phyloP scores from a whole-genome alignment of 352 stramenopile genomes.

The Blastocystis sp. region DNA sequence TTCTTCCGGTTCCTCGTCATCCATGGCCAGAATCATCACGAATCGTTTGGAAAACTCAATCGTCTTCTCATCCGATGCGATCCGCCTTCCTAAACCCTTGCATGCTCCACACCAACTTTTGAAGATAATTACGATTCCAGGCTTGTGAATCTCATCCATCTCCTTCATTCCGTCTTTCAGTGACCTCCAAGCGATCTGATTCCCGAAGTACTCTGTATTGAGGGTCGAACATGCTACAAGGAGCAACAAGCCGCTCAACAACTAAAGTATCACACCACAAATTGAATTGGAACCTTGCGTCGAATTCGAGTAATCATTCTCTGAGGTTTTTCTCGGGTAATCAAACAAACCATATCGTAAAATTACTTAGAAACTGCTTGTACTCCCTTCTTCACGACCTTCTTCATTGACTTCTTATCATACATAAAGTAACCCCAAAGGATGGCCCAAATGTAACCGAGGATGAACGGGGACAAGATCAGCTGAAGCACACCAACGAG shows the following conservation, averaged over 20 bases:
- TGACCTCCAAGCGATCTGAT: background rate
- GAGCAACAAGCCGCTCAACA: background rate
- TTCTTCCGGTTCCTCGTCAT: constrained; percentile 57
- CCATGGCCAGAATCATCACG: constrained; percentile 47
- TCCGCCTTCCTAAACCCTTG: constrained; percentile 24
- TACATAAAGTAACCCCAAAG: constrained; percentile 50
- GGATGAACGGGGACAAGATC: background rate
- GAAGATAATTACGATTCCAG: constrained; percentile 29
- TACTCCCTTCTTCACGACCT: constrained; percentile 41
- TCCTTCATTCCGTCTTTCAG: constrained; percentile 29
- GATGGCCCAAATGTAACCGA: constrained; percentile 37
- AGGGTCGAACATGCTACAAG: background rate
- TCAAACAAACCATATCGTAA: background rate
- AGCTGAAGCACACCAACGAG: constrained; percentile 38
- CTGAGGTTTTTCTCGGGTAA: background rate
- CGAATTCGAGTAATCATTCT: constrained; percentile 7
- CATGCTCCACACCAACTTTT: constrained; percentile 47
- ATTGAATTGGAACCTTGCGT: background rate
- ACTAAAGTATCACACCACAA: background rate
- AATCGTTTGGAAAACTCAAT: constrained; percentile 50
- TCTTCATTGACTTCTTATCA: constrained; percentile 43
- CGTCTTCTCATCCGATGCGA: constrained; percentile 35
- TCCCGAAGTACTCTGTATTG: constrained; percentile 33
- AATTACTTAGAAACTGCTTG: background rate
- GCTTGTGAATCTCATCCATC: constrained; percentile 12